A percentile compares a stretch with the other conserved stretches of the same genome.
phyloP scores from a whole-genome alignment of 352 stramenopile species.

The Globisporangium paddicum region DNA sequence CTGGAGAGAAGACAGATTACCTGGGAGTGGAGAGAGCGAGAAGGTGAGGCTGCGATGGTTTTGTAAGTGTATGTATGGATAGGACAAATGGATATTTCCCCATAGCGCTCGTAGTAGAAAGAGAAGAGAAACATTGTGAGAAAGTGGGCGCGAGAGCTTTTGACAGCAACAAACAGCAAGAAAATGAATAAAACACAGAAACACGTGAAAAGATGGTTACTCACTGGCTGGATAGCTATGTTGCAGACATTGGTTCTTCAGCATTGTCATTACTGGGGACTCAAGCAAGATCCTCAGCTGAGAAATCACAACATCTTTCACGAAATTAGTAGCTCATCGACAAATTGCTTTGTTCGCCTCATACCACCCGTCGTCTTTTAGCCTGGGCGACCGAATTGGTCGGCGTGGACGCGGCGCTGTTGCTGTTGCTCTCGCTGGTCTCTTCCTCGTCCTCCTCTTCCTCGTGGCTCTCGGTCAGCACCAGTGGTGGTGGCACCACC shows the following conservation, averaged over 20 bases:
- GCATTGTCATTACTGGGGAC: no score
- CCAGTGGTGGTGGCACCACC: conserved; percentile 12
- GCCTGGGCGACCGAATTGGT: conserved; percentile 10
- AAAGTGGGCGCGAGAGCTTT: background rate
- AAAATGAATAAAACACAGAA: conserved; percentile 4
- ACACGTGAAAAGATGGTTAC: no score
- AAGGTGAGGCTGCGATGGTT: background rate
- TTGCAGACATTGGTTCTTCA: background rate
- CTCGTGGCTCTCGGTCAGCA: conserved; percentile 6
- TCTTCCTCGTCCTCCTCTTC: conserved; percentile 12
- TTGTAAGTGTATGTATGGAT: conserved; percentile 13
- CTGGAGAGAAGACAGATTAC: no score
- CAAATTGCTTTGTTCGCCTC: background rate
- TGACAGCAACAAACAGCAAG: background rate
- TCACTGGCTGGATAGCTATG: no score
- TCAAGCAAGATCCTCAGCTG: no score
- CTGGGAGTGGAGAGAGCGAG: background rate
- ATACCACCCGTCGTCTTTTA: conserved; percentile 15
- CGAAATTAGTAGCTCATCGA: no score
- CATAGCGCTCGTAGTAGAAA: conserved; percentile 1
- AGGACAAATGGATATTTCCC: conserved; percentile 5
- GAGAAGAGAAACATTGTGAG: background rate
- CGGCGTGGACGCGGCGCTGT: conserved; percentile 18
- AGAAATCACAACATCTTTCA: no score
- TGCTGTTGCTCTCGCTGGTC: conserved; percentile 26